These are phyloP conservation scores for rapeseed (Brassica napus) DNA, from an alignment of 345 rosid species.

Conservation along the genomic window Da-Ae NC_063435.1:2572501-2573000, in stretches of 20 bases:
- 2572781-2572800: conserved; percentile 1
- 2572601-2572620: conserved; percentile 14
- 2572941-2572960: neutral
- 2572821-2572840: neutral
- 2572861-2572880: neutral
- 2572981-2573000: conserved; percentile 4
- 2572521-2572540: neutral
- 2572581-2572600: neutral
- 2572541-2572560: neutral
- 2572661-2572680: neutral
- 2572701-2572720: conserved; percentile 23
- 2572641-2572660: conserved; percentile 21
- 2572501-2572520: conserved; percentile 7
- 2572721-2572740: conserved; percentile 28
- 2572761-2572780: conserved; percentile 15
- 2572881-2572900: neutral
- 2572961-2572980: neutral
- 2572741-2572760: conserved; percentile 12
- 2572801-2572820: neutral
- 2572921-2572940: conserved; percentile 20
- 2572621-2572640: conserved; percentile 1
- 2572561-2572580: neutral
- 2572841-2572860: conserved; percentile 21
- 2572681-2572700: neutral
- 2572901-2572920: neutral